Evolutionary conservation across 495 filamentous ascomycete species (phyloP), one percentile per base, ranked within the genome.

Genomic region (Xylaria bambusicola): DNA sequence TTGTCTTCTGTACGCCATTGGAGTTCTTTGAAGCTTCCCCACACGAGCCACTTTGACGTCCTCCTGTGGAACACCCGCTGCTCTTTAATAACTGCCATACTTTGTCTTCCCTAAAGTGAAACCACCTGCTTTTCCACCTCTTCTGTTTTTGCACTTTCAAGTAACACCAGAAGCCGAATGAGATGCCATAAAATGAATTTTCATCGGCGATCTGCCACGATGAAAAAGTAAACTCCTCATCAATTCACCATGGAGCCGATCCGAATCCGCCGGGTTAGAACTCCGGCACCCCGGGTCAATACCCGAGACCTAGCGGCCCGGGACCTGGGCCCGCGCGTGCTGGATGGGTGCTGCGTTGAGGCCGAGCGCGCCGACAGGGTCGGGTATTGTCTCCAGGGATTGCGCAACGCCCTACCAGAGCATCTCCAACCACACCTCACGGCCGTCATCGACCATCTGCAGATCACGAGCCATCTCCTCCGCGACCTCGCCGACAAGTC

Each of bases 401-500:
- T 81, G 17, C 71, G 74, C 10, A 51, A 67, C 49, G 63, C 68
- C 40, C 67, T 81, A 3, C 62, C 75, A 1, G 73, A 77, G 45
- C 55, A 65, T 7, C 73, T 77, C 31, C 76, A 78, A 33, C 65
- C 69, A 36, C 77, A 79, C 51, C 54, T 81, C 27, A 71, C 68
- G 17, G 70, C 68, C 35, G 61, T 80, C 26, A 70, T 75, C 45
- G 77, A 75, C 35, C 75, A 74, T 35, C 75, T 80, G 24, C 66
- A 71, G 9, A 55, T 48, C 26, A 73, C 78, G 5, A 74, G 74
- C 63, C 67, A 74, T 27, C 66, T 77, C 6, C 69, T 84, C n/a
- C 73, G 79, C 45, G 77, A 80, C 41, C 72, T 83, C 35, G 80
- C 76, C 61, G 78, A 80, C 27, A 75, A 75, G 45, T 78, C 80